Evolutionary conservation across 495 filamentous ascomycete species (phyloP), one percentile per base, ranked within the genome.

Genomic region (Jackrogersella minutella): DNA sequence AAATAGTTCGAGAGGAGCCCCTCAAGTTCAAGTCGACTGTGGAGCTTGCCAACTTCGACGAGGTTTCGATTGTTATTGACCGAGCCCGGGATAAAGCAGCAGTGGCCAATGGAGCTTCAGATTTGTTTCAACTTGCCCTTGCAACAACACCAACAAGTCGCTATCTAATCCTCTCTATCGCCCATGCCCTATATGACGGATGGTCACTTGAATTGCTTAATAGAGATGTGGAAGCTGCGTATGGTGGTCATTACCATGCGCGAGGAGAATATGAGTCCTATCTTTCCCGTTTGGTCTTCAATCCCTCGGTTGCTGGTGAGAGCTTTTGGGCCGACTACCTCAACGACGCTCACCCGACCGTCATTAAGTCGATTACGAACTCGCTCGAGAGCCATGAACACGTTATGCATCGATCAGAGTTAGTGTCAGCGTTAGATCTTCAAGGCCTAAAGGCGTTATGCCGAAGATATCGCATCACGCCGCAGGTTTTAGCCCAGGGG

Each of bases 141-240:
- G 77, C 74, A 1, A 79, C 57, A 7, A 62, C 80, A 21, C 65
- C 74, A 5, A 60, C 62, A 1, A 68, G 57, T 3, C 60, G 46
- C 1, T 87, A 88, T 64, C 64, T 93, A 3, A 71, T 92, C 0
- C 70, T 93, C 16, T 92, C 91, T 10, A 86, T 93, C 46, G 83
- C 91, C 2, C 91, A 95, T 73, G 91, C 90, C 0, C 80, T 93
- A 33, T 93, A 93, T 64, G 91, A 95, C 71, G 91, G 91, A 7
- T 89, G 84, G 80, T 92, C 90, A 7, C 76, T 93, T 10, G 75
- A 79, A 11, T 78, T 90, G 7, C 74, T 95, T 9, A 88, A 92
- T 65, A 76, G 82, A 37, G 89, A 92, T 57, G 84, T 95, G 0
- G 72, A 78, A 21, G 77, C 66, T 34, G 85, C 88, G 14, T 93